phyloP scores from a whole-genome alignment of 345 rosid species.

The Lepidium sativum region DNA sequence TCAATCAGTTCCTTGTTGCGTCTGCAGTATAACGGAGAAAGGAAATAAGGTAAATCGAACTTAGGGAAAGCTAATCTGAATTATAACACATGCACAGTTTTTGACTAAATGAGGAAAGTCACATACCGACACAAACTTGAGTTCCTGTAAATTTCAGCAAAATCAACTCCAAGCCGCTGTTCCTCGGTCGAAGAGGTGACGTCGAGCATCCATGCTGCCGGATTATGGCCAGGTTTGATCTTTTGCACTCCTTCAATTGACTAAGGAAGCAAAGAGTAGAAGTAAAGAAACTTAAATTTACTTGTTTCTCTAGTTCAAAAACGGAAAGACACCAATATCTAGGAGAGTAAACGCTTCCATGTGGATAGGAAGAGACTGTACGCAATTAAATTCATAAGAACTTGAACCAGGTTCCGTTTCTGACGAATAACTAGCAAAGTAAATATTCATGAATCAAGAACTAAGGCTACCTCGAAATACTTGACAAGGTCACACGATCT shows the following conservation, averaged over 20 bases:
- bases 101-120: not conserved
- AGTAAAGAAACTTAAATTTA: not conserved
- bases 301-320: not conserved
- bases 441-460: not conserved
- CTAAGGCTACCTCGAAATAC: constrained; percentile 60
- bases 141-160: constrained; percentile 75
- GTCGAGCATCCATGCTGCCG: constrained; percentile 99
- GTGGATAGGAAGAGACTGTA: no score
- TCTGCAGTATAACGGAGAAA: constrained; percentile 35
- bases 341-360: no score
- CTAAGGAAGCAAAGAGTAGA: constrained; percentile 28
- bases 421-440: not conserved
- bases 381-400: not conserved
- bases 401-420: not conserved
- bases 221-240: constrained; percentile 75
- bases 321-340: not conserved
- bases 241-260: constrained; percentile 77
- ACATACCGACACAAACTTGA: constrained; percentile 72
- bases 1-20: constrained; percentile 66
- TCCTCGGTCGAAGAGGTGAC: constrained; percentile 78
- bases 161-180: constrained; percentile 61
- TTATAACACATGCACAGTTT: not conserved
- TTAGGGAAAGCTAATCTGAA: not conserved
- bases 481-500: constrained; percentile 73
- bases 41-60: constrained; percentile 3